A percentile compares a stretch with the other conserved stretches of the same genome.
phyloP scores from a whole-genome alignment of 352 stramenopile species.

The Pythium guiyangense region DNA sequence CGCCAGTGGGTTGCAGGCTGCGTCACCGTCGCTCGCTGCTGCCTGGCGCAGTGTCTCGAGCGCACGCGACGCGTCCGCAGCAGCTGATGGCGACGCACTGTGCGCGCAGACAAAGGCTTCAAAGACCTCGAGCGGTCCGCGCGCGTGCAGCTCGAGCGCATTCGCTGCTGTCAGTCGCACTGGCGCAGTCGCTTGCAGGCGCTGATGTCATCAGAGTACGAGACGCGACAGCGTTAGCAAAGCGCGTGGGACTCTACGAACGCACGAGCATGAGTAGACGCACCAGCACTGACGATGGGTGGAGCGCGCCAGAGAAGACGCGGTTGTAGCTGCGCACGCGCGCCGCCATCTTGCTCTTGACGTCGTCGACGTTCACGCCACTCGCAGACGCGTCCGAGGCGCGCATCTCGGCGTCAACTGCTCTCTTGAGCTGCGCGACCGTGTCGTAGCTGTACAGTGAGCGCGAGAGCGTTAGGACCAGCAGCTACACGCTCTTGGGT shows the following conservation, averaged over 20 bases:
- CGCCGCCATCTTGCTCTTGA: constrained; percentile 45
- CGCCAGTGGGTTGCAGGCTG: constrained; percentile 8
- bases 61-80: background rate
- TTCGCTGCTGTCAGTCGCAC: background rate
- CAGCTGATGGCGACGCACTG: background rate
- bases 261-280: background rate
- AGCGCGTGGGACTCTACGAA: background rate
- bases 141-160: background rate
- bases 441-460: constrained; percentile 22
- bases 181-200: background rate
- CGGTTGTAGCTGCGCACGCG: constrained; percentile 29
- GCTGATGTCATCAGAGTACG: background rate
- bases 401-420: constrained; percentile 24
- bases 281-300: constrained; percentile 40
- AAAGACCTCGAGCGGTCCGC: constrained; percentile 11
- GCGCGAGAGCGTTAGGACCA: background rate
- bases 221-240: background rate
- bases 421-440: constrained; percentile 36
- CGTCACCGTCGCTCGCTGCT: background rate
- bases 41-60: background rate
- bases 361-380: constrained; percentile 14
- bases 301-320: constrained; percentile 30
- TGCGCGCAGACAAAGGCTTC: constrained; percentile 4
- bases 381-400: background rate
- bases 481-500: background rate